A percentile compares a stretch with the other conserved stretches of the same genome.
These are phyloP conservation scores for Sarocladium brachiariae DNA, from an alignment of 2,329 filamentous ascomycete genomes.

Conservation along the genomic window DNA sequence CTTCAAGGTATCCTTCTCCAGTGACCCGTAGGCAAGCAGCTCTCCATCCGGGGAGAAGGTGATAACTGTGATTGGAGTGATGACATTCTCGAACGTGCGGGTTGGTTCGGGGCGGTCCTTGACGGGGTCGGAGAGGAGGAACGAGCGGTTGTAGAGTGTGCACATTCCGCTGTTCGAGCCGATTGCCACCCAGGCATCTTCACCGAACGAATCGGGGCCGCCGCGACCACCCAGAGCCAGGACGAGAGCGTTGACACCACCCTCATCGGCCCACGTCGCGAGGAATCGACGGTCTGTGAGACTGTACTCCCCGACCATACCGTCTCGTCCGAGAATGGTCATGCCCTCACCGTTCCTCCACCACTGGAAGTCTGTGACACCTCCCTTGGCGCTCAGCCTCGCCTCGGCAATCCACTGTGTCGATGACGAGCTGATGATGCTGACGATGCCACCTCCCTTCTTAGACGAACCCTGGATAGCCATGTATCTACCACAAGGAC, in stretches of 20 bases:
- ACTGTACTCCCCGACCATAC: conserved; percentile 86
- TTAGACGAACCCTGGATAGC: conserved; percentile 71
- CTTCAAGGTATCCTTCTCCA: conserved; percentile 81
- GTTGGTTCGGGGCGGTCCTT: conserved; percentile 64
- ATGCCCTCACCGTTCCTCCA: conserved; percentile 80
- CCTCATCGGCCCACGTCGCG: conserved; percentile 83
- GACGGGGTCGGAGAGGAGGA: conserved; percentile 50
- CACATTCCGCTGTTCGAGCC: conserved; percentile 83
- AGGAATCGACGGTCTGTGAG: conserved; percentile 62
- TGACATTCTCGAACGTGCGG: conserved; percentile 74
- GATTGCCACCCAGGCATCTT: conserved; percentile 82
- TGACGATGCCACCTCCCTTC: conserved; percentile 84
- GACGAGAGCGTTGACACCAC: conserved; percentile 77
- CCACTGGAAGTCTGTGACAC: conserved; percentile 88
- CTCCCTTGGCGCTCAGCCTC: conserved; percentile 72
- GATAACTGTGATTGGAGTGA: conserved; percentile 74
- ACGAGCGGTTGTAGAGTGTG: conserved; percentile 83
- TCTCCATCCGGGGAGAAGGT: conserved; percentile 86
- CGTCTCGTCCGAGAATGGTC: conserved; percentile 75
- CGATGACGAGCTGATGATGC: conserved; percentile 71
- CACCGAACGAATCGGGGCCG: conserved; percentile 58
- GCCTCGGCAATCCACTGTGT: conserved; percentile 84
- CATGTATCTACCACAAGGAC: conserved; percentile 80
- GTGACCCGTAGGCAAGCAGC: conserved; percentile 77
- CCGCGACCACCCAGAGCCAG: conserved; percentile 67